These are phyloP conservation scores for Yamadazyma aaseri DNA, from an alignment of 1,139 yeast species.

Conservation along the genomic window DNA sequence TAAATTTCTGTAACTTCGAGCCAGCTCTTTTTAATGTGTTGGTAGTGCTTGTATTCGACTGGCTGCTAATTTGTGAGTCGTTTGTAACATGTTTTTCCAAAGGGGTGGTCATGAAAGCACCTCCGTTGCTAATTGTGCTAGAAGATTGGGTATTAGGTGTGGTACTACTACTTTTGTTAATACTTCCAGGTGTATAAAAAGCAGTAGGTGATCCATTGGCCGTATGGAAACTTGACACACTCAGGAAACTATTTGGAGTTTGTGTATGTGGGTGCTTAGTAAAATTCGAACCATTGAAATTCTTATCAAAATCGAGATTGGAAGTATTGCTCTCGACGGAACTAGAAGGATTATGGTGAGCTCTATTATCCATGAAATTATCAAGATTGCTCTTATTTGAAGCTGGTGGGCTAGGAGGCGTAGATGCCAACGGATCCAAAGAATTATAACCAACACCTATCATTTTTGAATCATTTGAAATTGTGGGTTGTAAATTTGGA, in stretches of 20 bases:
- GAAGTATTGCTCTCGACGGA: conserved; percentile 5
- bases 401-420: conserved; percentile 10
- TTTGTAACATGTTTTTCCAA: conserved; percentile 9
- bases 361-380: conserved; percentile 3
- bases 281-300: no score
- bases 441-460: conserved; percentile 12
- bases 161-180: no score
- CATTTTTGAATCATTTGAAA: conserved; percentile 10
- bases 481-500: conserved; percentile 27
- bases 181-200: no score
- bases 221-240: not conserved
- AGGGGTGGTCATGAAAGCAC: conserved; percentile 12
- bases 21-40: conserved; percentile 5
- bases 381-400: conserved; percentile 5
- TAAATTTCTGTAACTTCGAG: conserved; percentile 9
- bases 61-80: conserved; percentile 2
- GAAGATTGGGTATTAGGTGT: not conserved
- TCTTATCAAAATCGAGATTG: conserved; percentile 1
- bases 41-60: conserved; percentile 1
- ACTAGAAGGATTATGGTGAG: conserved; percentile 6
- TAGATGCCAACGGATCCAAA: conserved; percentile 14
- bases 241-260: not conserved
- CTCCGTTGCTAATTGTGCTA: not conserved
- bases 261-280: not conserved
- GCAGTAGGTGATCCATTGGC: not conserved